These are phyloP conservation scores for Lactifluus rugatus DNA, from an alignment of 768 basidiomycete species.

Conservation along the genomic window DNA sequence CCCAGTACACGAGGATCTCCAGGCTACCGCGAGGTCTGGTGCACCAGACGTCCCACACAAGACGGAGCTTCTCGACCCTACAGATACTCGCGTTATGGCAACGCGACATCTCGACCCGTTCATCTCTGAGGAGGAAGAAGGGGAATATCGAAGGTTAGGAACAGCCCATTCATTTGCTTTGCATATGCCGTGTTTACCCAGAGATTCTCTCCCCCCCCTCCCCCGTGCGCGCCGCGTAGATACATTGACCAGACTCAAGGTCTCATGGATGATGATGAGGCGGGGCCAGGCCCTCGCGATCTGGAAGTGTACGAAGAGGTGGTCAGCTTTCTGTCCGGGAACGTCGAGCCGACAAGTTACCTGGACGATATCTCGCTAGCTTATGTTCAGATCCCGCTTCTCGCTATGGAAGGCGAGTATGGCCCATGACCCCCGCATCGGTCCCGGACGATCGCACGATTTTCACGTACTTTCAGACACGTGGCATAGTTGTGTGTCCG, in stretches of 20 bases:
- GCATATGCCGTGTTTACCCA: background rate
- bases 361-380: constrained; percentile 14
- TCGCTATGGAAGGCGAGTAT: constrained; percentile 10
- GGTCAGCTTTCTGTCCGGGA: constrained; percentile 8
- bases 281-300: constrained; percentile 6
- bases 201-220: too few relatives aligned
- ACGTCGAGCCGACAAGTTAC: constrained; percentile 8
- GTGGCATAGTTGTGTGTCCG: too few relatives aligned
- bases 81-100: constrained; percentile 13
- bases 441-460: too few relatives aligned
- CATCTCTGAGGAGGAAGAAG: constrained; percentile 19
- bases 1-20: background rate
- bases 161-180: background rate
- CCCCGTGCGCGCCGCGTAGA: background rate
- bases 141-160: constrained; percentile 16
- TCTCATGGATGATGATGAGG: constrained; percentile 7
- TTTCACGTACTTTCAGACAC: too few relatives aligned
- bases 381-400: constrained; percentile 2
- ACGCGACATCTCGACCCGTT: constrained; percentile 7
- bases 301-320: constrained; percentile 11
- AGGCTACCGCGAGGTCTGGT: background rate
- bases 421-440: background rate
- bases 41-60: constrained; percentile 3
- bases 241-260: constrained; percentile 14
- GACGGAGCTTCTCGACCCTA: constrained; percentile 9